phyloP scores from a whole-genome alignment of 257 asterid genomes.

The Marsdenia floribunda region DNA sequence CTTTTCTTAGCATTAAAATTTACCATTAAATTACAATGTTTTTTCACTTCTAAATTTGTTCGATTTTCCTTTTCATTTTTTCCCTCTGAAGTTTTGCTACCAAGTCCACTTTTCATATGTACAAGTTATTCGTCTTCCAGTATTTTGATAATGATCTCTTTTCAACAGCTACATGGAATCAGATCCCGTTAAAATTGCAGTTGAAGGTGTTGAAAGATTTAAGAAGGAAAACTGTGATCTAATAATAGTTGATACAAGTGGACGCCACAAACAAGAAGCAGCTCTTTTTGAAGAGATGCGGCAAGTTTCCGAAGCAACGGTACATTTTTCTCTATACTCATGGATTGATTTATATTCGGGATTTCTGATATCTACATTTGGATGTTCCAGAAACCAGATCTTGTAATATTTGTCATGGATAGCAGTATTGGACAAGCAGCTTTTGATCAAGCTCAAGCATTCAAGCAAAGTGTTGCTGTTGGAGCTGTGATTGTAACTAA shows the following conservation, averaged over 20 bases:
- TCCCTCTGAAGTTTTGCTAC: not conserved
- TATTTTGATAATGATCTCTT: conserved; percentile 14
- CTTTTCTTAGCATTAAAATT: too few species aligned
- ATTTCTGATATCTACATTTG: conserved; percentile 5
- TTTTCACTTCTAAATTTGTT: not conserved
- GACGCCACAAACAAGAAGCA: conserved; percentile 99
- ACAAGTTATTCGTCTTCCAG: not conserved
- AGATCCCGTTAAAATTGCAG: conserved; percentile 96
- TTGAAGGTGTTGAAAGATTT: conserved; percentile 91
- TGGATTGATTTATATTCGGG: not conserved
- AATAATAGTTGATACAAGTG: conserved; percentile 93
- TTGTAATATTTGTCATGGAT: conserved; percentile 95
- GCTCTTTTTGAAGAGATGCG: conserved; percentile 99
- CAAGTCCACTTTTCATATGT: not conserved
- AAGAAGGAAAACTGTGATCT: conserved; percentile 90
- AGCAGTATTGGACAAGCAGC: conserved; percentile 99
- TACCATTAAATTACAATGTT: not conserved
- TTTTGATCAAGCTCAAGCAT: conserved; percentile 97
- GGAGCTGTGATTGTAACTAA: conserved; percentile 97
- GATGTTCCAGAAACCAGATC: conserved; percentile 85
- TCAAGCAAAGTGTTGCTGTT: conserved; percentile 94
- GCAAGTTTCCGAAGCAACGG: conserved; percentile 95
- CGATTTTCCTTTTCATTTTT: not conserved
- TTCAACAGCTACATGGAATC: conserved; percentile 89
- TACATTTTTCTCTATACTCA: conserved; percentile 20